Evolutionary conservation across 2,329 filamentous ascomycete species (phyloP), one percentile per base, ranked within the genome.

Genomic region (Xylariales sp.): DNA sequence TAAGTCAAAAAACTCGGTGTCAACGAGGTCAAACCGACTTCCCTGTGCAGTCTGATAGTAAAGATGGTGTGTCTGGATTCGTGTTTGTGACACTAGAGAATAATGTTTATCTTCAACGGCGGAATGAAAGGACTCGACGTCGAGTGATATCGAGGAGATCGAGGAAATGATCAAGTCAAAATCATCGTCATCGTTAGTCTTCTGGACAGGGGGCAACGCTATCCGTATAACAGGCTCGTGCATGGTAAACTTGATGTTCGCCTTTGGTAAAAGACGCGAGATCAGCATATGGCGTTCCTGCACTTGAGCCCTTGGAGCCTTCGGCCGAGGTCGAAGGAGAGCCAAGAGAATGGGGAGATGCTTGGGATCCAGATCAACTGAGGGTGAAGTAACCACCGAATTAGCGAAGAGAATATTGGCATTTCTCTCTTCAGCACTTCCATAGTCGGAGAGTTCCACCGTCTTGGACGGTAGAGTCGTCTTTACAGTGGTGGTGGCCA

Each of bases 331-430:
- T 50, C 82, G 83, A 31, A 89, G 68, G 48, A 97, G 72, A 15
- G 86, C 85, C 35, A 95, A 69, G 16, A 97, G 70, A 7, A 96
- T 74, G 2, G 93, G 91, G 12, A 98, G 70, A 66, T 97, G 91
- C 49, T 88, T 87, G 3, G 93, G 91, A 58, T 95, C 88, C 24
- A 98, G 72, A 60, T 98, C 93, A 38, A 97, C 72, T 0, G 93
- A 96, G 1, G 93, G 93, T 4, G 93, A 98, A 0, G 93, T 98
- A 46, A 97, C 82, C 34, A 98, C 91, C 5, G 95, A 81, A 61
- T 98, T 98, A 29, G 91, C 90, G 59, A 96, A 96, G 12, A 98
- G 71, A 28, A 98, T 93, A 58, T 98, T 98, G 36, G 88, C 86
- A 56, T 98, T 98, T 47, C 88, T 82, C 63, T 97, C 89, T 50